Percentiles rank a stretch among this genome's conserved stretches.
phyloP scores from a whole-genome alignment of 2,329 filamentous ascomycete species.

The Dactylellina leptospora region DNA sequence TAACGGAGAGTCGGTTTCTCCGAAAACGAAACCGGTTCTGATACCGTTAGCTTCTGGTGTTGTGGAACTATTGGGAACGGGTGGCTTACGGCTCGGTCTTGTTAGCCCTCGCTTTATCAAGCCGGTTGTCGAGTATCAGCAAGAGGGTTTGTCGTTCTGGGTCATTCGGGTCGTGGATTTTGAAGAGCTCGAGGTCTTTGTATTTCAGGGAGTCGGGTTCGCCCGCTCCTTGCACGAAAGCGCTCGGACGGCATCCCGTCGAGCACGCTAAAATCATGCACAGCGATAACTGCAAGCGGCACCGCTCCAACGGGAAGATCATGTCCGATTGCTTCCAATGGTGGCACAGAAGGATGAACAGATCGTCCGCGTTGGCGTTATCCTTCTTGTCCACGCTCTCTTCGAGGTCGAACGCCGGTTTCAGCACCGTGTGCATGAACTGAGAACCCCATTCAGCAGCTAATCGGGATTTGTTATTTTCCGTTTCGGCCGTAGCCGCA shows the following conservation, averaged over 20 bases:
- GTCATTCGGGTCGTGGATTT: background rate
- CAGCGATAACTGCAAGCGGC: constrained; percentile 3
- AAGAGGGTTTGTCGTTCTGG: constrained; percentile 5
- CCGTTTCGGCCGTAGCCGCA: background rate
- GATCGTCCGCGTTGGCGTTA: constrained; percentile 3
- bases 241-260: constrained; percentile 7
- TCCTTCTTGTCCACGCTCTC: constrained; percentile 5
- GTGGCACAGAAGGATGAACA: constrained; percentile 10
- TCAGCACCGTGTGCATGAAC: constrained; percentile 8
- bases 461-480: constrained; percentile 4
- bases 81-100: constrained; percentile 9
- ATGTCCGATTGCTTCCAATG: constrained; percentile 19
- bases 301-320: constrained; percentile 2
- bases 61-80: background rate
- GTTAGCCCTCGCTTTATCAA: constrained; percentile 10
- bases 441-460: constrained; percentile 2
- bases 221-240: background rate
- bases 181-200: constrained; percentile 8
- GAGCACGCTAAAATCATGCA: constrained; percentile 6
- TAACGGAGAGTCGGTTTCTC: constrained; percentile 4
- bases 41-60: constrained; percentile 9
- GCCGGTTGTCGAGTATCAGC: constrained; percentile 8
- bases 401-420: constrained; percentile 8
- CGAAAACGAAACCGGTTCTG: constrained; percentile 3
- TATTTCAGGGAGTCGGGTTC: constrained; percentile 6